Conservation (phyloP, 176 grass and related monocot genomes). For the Lolium perenne region DNA sequence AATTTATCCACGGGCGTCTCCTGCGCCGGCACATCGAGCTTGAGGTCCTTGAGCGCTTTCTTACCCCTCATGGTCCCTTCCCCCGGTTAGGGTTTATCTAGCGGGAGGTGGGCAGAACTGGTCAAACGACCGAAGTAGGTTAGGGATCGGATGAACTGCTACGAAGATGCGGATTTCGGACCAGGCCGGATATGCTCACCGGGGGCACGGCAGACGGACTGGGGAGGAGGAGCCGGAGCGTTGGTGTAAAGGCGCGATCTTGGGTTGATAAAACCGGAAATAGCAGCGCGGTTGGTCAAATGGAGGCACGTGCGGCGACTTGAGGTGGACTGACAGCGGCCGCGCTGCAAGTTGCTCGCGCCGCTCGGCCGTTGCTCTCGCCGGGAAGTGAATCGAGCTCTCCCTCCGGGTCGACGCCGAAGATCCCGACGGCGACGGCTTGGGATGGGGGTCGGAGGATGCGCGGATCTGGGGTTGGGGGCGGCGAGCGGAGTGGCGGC, state of each 20-base stretch:
- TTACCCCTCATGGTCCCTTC: constrained; percentile 73
- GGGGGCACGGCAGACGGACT: not conserved
- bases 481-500: not conserved
- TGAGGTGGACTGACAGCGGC: not conserved
- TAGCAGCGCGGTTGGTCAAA: not conserved
- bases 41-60: constrained; percentile 70
- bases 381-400: not conserved
- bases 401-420: not conserved
- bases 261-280: not conserved
- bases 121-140: not conserved
- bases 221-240: not conserved
- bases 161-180: not conserved
- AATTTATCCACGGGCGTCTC: constrained; percentile 90
- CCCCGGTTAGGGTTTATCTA: constrained; percentile 46
- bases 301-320: not conserved
- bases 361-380: not conserved
- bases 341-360: not conserved
- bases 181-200: not conserved
- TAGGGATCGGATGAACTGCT: not conserved
- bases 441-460: not conserved
- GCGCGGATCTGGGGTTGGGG: constrained; percentile 12
- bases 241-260: not conserved
- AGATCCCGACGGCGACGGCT: not conserved
- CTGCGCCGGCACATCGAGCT: constrained; percentile 73
- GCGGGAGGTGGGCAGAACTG: not conserved